These are phyloP conservation scores for Chlamydomonas urium DNA, from an alignment of 139 green algal genomes.

Conservation along the genomic window DNA sequence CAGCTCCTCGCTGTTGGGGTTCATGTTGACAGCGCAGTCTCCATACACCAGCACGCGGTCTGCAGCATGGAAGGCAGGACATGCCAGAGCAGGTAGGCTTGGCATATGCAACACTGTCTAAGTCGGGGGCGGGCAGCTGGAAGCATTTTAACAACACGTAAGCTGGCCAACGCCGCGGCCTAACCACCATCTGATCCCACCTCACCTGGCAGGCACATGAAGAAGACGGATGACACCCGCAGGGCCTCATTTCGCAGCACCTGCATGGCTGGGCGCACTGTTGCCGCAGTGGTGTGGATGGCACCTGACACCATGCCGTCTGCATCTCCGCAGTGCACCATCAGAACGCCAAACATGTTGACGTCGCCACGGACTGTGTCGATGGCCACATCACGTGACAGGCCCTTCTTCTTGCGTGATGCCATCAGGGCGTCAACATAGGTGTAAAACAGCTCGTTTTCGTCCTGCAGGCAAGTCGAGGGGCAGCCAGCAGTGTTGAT, in stretches of 20 bases:
- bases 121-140: no score
- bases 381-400: constrained; percentile 60
- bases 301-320: constrained; percentile 88
- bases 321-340: constrained; percentile 70
- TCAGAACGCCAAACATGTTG: constrained; percentile 76
- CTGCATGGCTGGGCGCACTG: constrained; percentile 84
- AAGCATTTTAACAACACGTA: no score
- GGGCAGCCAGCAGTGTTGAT: no score
- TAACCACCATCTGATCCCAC: no score
- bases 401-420: constrained; percentile 64
- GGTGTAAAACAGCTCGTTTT: not conserved
- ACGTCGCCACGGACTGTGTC: constrained; percentile 58
- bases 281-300: constrained; percentile 84
- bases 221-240: constrained; percentile 7
- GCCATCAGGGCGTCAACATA: constrained; percentile 48
- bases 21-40: constrained; percentile 89
- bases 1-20: constrained; percentile 69
- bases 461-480: no score
- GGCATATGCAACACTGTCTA: no score
- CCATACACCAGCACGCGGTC: constrained; percentile 87
- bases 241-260: constrained; percentile 26
- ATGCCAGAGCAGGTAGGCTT: no score
- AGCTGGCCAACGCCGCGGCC: no score
- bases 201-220: constrained; percentile 16
- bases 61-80: no score